phyloP scores from a whole-genome alignment of 768 basidiomycete genomes.

The Scleroderma citrinum region DNA sequence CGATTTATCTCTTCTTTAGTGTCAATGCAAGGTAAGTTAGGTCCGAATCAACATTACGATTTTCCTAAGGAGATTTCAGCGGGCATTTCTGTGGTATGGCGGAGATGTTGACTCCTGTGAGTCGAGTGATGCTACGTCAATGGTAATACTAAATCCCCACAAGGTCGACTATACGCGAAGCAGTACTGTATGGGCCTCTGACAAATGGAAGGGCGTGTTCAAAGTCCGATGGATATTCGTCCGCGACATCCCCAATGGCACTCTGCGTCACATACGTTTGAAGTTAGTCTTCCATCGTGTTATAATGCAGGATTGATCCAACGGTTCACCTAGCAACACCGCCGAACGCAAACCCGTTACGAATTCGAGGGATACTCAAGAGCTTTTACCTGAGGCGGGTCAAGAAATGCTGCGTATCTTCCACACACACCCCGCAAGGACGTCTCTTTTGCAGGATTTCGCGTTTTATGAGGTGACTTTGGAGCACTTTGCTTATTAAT shows the following conservation, averaged over 20 bases:
- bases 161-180: constrained; percentile 90
- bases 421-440: constrained; percentile 87
- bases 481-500: neutral
- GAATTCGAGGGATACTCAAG: constrained; percentile 96
- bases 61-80: constrained; percentile 32
- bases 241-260: constrained; percentile 88
- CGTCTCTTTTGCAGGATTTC: constrained; percentile 89
- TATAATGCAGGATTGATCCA: constrained; percentile 6
- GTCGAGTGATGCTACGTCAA: constrained; percentile 15
- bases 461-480: constrained; percentile 78
- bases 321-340: constrained; percentile 65
- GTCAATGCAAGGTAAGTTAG: constrained; percentile 78
- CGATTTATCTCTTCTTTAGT: constrained; percentile 97
- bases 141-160: neutral
- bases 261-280: constrained; percentile 81
- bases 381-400: constrained; percentile 91
- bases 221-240: constrained; percentile 98
- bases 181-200: constrained; percentile 97
- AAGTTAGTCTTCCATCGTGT: constrained; percentile 40
- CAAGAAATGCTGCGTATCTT: constrained; percentile 97
- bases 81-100: constrained; percentile 99
- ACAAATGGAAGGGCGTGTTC: constrained; percentile 99
- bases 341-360: constrained; percentile 98
- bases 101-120: constrained; percentile 91
- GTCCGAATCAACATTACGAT: neutral